These are phyloP conservation scores for Monilinia polystroma DNA, from an alignment of 2,329 filamentous ascomycete genomes.

Conservation along the genomic window DNA sequence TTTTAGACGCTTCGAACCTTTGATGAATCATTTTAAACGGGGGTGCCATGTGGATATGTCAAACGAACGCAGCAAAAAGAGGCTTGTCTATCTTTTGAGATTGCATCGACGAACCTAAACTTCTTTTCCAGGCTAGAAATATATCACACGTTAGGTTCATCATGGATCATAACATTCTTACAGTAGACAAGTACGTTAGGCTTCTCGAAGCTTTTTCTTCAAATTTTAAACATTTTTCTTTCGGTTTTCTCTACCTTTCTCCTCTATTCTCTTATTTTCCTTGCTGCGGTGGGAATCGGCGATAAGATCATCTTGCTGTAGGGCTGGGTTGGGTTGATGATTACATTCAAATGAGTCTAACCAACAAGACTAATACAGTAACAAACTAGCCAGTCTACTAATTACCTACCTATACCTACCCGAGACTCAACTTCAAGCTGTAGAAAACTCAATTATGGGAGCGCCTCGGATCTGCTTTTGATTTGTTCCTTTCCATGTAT, in stretches of 20 bases:
- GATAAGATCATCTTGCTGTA: constrained; percentile 16
- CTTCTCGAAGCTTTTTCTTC: constrained; percentile 22
- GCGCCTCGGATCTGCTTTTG: constrained; percentile 6
- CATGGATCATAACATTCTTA: background rate
- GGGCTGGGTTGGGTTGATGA: constrained; percentile 6
- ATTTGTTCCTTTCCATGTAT: background rate
- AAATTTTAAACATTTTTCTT: background rate
- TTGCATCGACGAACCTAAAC: background rate
- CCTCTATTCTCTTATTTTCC: too few relatives aligned
- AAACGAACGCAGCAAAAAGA: constrained; percentile 10
- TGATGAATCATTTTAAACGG: constrained; percentile 14
- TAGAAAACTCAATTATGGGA: constrained; percentile 2
- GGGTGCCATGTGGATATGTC: constrained; percentile 33
- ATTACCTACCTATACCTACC: background rate
- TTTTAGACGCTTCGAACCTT: constrained; percentile 14
- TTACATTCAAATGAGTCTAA: constrained; percentile 5
- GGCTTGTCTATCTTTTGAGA: constrained; percentile 11
- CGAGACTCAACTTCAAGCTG: background rate
- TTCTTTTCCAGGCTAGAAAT: constrained; percentile 5
- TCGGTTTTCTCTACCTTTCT: too few relatives aligned
- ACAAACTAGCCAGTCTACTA: background rate
- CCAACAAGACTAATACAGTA: constrained; percentile 2
- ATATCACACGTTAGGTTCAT: background rate
- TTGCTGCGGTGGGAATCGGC: background rate
- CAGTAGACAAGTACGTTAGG: constrained; percentile 1